Evolutionary conservation across 208 protist genomes (phyloP).

Genomic region (Hexamita inflata): DNA sequence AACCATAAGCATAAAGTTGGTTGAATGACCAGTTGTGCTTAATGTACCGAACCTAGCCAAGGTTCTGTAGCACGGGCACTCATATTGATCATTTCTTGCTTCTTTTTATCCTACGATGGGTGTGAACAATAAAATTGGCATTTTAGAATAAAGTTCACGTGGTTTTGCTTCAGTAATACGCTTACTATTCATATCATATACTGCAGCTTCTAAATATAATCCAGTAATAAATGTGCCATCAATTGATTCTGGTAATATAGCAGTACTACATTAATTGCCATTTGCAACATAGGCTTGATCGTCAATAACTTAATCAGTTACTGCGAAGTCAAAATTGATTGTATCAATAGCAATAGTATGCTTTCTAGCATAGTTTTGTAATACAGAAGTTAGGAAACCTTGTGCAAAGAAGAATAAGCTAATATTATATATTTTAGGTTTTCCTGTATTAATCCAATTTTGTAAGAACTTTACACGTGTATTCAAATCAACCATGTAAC

Average conservation of each 20-base stretch:
- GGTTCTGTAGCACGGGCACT: constrained; percentile 80
- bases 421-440: constrained; percentile 88
- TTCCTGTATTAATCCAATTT: constrained; percentile 70
- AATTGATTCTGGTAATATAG: not conserved
- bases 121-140: constrained; percentile 72
- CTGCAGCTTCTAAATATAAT: constrained; percentile 75
- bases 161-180: constrained; percentile 60
- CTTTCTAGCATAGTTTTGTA: constrained; percentile 72
- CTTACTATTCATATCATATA: constrained; percentile 35
- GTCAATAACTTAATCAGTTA: constrained; percentile 41
- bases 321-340: constrained; percentile 66
- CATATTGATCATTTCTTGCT: constrained; percentile 50
- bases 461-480: constrained; percentile 72
- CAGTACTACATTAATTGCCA: no score
- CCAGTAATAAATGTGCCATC: constrained; percentile 76
- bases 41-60: constrained; percentile 66
- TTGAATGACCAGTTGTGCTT: constrained; percentile 84
- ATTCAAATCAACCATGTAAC: constrained; percentile 82
- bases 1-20: constrained; percentile 81
- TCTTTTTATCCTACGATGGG: constrained; percentile 46
- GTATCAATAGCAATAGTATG: constrained; percentile 47
- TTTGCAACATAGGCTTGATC: not conserved
- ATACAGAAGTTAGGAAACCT: constrained; percentile 81
- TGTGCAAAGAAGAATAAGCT: constrained; percentile 88
- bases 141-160: constrained; percentile 69